phyloP scores from a whole-genome alignment of 169 alveolate genomes.

The Plasmodium fragile region DNA sequence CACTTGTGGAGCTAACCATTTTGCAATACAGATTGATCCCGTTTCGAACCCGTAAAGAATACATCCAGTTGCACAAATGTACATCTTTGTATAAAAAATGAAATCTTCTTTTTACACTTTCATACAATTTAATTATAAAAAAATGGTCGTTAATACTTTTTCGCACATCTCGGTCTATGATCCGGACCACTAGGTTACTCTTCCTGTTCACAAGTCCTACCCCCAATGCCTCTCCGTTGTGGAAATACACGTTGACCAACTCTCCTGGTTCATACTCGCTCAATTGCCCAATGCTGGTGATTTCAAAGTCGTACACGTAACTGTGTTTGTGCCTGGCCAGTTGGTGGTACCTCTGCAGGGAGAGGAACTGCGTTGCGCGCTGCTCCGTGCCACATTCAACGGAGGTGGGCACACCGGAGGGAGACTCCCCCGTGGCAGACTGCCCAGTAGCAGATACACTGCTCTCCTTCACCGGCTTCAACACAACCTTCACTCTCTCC shows the following conservation, averaged over 20 bases:
- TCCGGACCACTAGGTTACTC: conserved; percentile 38
- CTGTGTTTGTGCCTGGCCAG: conserved; percentile 19
- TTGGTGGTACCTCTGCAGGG: conserved; percentile 11
- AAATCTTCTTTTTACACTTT: conserved; percentile 64
- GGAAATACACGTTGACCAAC: conserved; percentile 36
- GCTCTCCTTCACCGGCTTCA: conserved; percentile 28
- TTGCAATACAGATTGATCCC: conserved; percentile 21
- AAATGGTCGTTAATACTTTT: conserved; percentile 31
- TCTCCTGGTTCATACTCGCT: conserved; percentile 44
- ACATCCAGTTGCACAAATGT: conserved; percentile 17
- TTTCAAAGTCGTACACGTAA: conserved; percentile 55
- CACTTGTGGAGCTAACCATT: conserved; percentile 27
- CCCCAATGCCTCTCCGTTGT: conserved; percentile 22
- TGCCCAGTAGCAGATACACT: neutral
- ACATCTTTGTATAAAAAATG: conserved; percentile 24
- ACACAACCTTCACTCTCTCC: conserved; percentile 21
- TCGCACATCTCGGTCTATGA: conserved; percentile 32
- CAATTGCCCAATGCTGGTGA: conserved; percentile 6
- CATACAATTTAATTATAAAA: conserved; percentile 28
- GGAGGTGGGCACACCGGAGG: neutral
- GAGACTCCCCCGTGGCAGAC: neutral
- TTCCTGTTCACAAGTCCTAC: conserved; percentile 47
- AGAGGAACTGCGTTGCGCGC: neutral
- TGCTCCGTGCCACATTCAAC: neutral
- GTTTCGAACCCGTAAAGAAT: conserved; percentile 31